Percentiles rank a stretch among this genome's conserved stretches.
phyloP scores from a whole-genome alignment of 2,329 filamentous ascomycete genomes.

The Gnomoniopsis smithogilvyi region DNA sequence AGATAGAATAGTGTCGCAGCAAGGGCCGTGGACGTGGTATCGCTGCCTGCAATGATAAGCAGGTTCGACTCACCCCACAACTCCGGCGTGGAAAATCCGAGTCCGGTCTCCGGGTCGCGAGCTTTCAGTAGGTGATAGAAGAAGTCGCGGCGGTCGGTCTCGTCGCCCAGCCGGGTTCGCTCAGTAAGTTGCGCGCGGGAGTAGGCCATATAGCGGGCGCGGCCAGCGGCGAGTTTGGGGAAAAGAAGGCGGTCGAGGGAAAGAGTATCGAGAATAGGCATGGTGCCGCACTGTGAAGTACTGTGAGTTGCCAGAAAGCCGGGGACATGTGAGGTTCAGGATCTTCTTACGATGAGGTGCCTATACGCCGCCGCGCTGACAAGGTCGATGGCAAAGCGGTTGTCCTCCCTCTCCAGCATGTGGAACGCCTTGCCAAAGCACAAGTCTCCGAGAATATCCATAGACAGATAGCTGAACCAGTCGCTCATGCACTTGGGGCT shows the following conservation, averaged over 20 bases:
- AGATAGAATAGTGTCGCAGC: constrained; percentile 63
- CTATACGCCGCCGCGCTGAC: constrained; percentile 66
- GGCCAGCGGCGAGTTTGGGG: constrained; percentile 61
- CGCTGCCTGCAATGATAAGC: constrained; percentile 68
- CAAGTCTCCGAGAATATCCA: constrained; percentile 60
- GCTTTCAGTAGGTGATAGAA: constrained; percentile 73
- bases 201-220: constrained; percentile 69
- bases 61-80: constrained; percentile 70
- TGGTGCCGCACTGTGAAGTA: constrained; percentile 60
- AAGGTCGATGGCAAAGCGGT: constrained; percentile 64
- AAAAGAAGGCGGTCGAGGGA: constrained; percentile 67
- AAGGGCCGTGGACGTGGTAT: constrained; percentile 69
- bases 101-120: constrained; percentile 67
- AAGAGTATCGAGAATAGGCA: constrained; percentile 65
- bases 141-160: constrained; percentile 68
- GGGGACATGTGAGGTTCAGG: not conserved
- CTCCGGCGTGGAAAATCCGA: constrained; percentile 62
- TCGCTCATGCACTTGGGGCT: constrained; percentile 58
- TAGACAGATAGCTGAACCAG: constrained; percentile 60
- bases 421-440: constrained; percentile 62
- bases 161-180: constrained; percentile 63
- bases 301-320: constrained; percentile 16
- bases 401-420: constrained; percentile 57
- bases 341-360: constrained; percentile 58
- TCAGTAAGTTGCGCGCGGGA: constrained; percentile 65